These are phyloP conservation scores for Picochlorum sp. DNA, from an alignment of 139 green algal genomes.

Conservation along the genomic window DNA sequence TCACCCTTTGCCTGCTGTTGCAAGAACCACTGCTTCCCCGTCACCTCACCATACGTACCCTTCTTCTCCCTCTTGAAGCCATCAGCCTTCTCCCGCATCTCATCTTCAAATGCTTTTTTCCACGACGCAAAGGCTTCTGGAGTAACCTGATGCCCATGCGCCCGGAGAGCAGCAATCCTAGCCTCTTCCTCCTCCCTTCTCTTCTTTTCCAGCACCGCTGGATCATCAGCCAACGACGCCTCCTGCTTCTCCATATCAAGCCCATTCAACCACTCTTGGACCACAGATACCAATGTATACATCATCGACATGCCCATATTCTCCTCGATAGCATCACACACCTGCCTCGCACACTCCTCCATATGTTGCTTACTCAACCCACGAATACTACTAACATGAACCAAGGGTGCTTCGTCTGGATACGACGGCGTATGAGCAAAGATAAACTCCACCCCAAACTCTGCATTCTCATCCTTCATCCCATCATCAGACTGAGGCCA, in stretches of 20 bases:
- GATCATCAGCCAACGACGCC: slow-evolving; percentile 20
- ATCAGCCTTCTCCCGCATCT: not conserved
- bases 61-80: not conserved
- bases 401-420: slow-evolving; percentile 37
- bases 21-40: slow-evolving; percentile 66
- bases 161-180: slow-evolving; percentile 46
- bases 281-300: slow-evolving; percentile 49
- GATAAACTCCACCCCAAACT: slow-evolving; percentile 26
- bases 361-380: slow-evolving; percentile 63
- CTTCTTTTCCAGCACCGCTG: slow-evolving; percentile 33
- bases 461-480: slow-evolving; percentile 1
- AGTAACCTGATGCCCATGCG: slow-evolving; percentile 65
- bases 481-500: too few species aligned
- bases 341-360: slow-evolving; percentile 19
- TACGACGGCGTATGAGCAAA: slow-evolving; percentile 44
- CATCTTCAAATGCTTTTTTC: slow-evolving; percentile 45
- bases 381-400: slow-evolving; percentile 44
- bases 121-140: slow-evolving; percentile 61
- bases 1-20: slow-evolving; percentile 29
- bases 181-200: slow-evolving; percentile 54
- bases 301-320: slow-evolving; percentile 45
- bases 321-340: slow-evolving; percentile 38
- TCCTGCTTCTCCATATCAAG: slow-evolving; percentile 12
- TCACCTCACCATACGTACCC: slow-evolving; percentile 23
- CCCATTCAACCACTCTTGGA: slow-evolving; percentile 43